Evolutionary conservation across 2,329 filamentous ascomycete genomes (phyloP), one percentile per base, ranked within the genome.

Genomic region (Hymenotorrendiella dingleyae): DNA sequence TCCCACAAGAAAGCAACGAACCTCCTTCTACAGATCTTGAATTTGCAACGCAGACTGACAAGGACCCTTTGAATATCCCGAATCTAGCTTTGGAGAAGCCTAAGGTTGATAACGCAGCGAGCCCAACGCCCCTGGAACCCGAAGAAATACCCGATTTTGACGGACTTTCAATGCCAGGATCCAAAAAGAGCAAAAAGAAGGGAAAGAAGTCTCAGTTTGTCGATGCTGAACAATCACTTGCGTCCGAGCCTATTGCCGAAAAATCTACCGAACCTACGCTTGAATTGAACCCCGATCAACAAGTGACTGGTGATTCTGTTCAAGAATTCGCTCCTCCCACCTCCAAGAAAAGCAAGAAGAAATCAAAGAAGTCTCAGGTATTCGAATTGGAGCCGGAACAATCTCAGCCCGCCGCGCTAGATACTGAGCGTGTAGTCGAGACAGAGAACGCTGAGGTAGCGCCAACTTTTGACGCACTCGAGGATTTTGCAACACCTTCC

Each of bases 321-420:
- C 42, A 45, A 27, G 38, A 45, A 19, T 41, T 46, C 14, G 28
- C 34, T 17, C 35, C 28, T 22, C 22, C 30, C 16, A 27, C 17
- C 17, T 47, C 47, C 19, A 59, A 55, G 41, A 63, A 60, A 30
- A 55, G 53, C 38, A 62, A 62, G 45, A 64, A 62, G 41, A 58
- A 60, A 44, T 61, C 56, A 42, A 62, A 60, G 43, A 51, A 44
- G 19, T 21, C 33, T 7, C 29, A 40, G 21, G 16, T 38, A 30
- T 40, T 36, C 32, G 35, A 42, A 27, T 43, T 42, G 6, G 42
- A 48, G 10, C 26, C 24, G 10, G 40, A 41, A 21, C 21, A 34
- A 16, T 26, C 37, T 17, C 22, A 37, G 14, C 23, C 19, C 20
- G 30, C 19, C 8, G 22, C 21, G 17, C 21, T 23, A 19, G 33